phyloP scores from a whole-genome alignment of 768 basidiomycete species.

The Auriscalpium orientale region DNA sequence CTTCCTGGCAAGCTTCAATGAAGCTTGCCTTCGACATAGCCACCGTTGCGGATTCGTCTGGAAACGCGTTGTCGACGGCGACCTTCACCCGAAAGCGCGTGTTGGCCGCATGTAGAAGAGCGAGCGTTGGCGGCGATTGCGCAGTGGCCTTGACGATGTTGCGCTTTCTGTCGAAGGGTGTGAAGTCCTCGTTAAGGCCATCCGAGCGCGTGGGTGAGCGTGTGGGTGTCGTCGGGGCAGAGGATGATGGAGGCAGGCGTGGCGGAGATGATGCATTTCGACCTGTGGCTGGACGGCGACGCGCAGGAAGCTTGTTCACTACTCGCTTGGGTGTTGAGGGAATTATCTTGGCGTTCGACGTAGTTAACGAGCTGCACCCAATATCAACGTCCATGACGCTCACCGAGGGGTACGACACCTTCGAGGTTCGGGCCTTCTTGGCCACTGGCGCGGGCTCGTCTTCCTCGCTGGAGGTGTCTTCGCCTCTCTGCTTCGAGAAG shows the following conservation, averaged over 20 bases:
- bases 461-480: not conserved
- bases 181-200: too few species aligned
- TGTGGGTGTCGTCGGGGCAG: too few species aligned
- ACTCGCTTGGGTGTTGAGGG: not conserved
- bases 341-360: not conserved
- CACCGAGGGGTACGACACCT: not conserved
- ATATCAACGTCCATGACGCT: not conserved
- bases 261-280: not conserved
- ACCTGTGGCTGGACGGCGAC: not conserved
- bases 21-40: not conserved
- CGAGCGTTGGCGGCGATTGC: too few species aligned
- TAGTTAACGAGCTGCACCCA: not conserved
- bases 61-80: not conserved
- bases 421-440: not conserved
- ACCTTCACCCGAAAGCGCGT: not conserved
- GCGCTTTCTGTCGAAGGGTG: too few species aligned
- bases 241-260: not conserved
- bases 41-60: not conserved
- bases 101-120: not conserved
- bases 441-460: not conserved
- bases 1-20: not conserved
- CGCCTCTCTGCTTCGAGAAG: not conserved
- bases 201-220: too few species aligned
- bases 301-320: not conserved
- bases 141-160: too few species aligned